Percentiles rank a stretch among this genome's conserved stretches.
These are phyloP conservation scores for Wickerhamomyces rabaulensis DNA, from an alignment of 805 yeast species.

Conservation along the genomic window DNA sequence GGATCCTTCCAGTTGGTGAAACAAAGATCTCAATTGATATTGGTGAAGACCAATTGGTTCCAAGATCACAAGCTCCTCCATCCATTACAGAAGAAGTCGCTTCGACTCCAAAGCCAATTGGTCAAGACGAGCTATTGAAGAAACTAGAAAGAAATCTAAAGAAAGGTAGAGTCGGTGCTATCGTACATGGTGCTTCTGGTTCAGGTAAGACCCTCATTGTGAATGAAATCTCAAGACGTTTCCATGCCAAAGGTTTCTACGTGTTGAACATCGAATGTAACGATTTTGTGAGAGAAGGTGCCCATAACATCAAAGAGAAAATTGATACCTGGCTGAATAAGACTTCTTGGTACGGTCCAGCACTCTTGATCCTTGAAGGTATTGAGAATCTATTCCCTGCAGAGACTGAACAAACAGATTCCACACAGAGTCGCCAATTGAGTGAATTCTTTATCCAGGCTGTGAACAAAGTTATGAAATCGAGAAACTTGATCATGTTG, in stretches of 20 bases:
- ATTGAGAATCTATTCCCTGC: constrained; percentile 68
- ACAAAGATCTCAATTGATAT: constrained; percentile 38
- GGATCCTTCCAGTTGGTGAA: constrained; percentile 35
- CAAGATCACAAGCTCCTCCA: constrained; percentile 17
- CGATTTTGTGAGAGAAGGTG: constrained; percentile 48
- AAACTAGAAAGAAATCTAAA: constrained; percentile 35
- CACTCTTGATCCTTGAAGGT: constrained; percentile 72
- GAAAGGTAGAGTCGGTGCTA: constrained; percentile 46
- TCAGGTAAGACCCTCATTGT: constrained; percentile 70
- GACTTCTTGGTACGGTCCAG: constrained; percentile 74
- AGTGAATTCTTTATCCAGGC: constrained; percentile 53
- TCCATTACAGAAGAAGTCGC: background rate
- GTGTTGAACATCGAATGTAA: constrained; percentile 51
- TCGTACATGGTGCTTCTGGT: constrained; percentile 73
- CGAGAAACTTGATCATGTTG: constrained; percentile 49
- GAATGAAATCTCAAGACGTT: constrained; percentile 32
- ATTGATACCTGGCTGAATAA: constrained; percentile 40
- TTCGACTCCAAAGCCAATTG: constrained; percentile 38
- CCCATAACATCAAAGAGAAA: constrained; percentile 39
- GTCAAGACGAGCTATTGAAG: constrained; percentile 43
- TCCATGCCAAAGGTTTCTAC: constrained; percentile 38
- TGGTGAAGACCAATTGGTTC: constrained; percentile 38
- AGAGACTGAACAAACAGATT: constrained; percentile 51
- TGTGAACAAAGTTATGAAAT: constrained; percentile 32
- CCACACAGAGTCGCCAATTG: constrained; percentile 56